Conservation (phyloP, 2,329 filamentous ascomycete genomes). For the Penicillium sp. region DNA sequence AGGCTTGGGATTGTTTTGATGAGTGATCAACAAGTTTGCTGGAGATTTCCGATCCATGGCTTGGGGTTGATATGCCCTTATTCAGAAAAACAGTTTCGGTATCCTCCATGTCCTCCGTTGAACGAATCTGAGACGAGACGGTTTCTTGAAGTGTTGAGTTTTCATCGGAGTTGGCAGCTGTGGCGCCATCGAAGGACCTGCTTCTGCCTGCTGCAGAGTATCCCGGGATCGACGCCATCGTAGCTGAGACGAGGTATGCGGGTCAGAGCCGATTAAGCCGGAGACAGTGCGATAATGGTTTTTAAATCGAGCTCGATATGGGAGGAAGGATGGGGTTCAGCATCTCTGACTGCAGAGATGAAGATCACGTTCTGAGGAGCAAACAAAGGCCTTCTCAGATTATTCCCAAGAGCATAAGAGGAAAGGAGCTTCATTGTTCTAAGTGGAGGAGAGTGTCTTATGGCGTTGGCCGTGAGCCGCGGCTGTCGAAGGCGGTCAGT, state of each 20-base stretch:
- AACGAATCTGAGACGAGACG: slow-evolving; percentile 15
- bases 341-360: background rate
- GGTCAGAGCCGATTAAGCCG: background rate
- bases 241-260: slow-evolving; percentile 7
- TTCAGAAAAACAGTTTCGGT: slow-evolving; percentile 35
- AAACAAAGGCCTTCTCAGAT: background rate
- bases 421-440: background rate
- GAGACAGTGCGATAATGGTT: background rate
- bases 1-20: slow-evolving; percentile 13
- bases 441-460: slow-evolving; percentile 8
- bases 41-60: slow-evolving; percentile 15
- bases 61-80: slow-evolving; percentile 18
- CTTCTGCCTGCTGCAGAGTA: slow-evolving; percentile 31
- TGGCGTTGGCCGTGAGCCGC: slow-evolving; percentile 20
- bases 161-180: slow-evolving; percentile 17
- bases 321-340: background rate
- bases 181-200: slow-evolving; percentile 28
- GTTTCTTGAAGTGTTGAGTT: slow-evolving; percentile 8
- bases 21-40: slow-evolving; percentile 18
- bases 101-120: slow-evolving; percentile 25
- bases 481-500: slow-evolving; percentile 15
- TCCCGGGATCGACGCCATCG: slow-evolving; percentile 39
- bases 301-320: slow-evolving; percentile 1
- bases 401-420: background rate
- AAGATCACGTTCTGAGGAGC: background rate